These are phyloP conservation scores for Chrysosporium queenslandicum DNA, from an alignment of 2,329 filamentous ascomycete genomes.

Conservation along the genomic window DNA sequence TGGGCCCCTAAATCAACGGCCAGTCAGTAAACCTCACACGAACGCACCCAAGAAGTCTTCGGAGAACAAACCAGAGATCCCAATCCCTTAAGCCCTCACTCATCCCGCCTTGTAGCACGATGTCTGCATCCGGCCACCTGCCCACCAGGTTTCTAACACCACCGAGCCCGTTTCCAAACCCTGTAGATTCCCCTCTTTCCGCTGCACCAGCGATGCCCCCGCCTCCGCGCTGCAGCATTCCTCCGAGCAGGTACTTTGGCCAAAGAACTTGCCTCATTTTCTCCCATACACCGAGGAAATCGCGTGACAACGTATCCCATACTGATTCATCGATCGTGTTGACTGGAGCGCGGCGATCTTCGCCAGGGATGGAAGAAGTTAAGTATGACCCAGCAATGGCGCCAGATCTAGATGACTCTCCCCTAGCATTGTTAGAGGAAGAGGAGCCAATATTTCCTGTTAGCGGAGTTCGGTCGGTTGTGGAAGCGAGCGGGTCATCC, in stretches of 20 bases:
- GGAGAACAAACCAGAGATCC: constrained; percentile 65
- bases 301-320: constrained; percentile 91
- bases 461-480: constrained; percentile 65
- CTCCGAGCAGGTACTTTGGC: constrained; percentile 80
- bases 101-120: constrained; percentile 61
- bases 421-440: constrained; percentile 36
- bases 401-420: constrained; percentile 26
- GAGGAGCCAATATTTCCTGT: constrained; percentile 74
- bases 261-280: constrained; percentile 97
- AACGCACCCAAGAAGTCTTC: neutral
- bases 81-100: constrained; percentile 85
- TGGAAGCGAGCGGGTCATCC: constrained; percentile 66
- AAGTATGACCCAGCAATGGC: constrained; percentile 66
- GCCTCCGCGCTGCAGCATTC: constrained; percentile 50
- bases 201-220: constrained; percentile 44
- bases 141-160: constrained; percentile 48
- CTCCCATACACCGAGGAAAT: constrained; percentile 87
- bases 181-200: constrained; percentile 46
- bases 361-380: constrained; percentile 79
- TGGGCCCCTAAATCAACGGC: constrained; percentile 58
- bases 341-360: constrained; percentile 77
- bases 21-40: neutral
- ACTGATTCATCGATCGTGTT: constrained; percentile 97
- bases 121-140: constrained; percentile 58
- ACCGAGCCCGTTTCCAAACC: constrained; percentile 32